Conservation (phyloP, 257 asterid species). For the Fraxinus quadrangulata region DNA sequence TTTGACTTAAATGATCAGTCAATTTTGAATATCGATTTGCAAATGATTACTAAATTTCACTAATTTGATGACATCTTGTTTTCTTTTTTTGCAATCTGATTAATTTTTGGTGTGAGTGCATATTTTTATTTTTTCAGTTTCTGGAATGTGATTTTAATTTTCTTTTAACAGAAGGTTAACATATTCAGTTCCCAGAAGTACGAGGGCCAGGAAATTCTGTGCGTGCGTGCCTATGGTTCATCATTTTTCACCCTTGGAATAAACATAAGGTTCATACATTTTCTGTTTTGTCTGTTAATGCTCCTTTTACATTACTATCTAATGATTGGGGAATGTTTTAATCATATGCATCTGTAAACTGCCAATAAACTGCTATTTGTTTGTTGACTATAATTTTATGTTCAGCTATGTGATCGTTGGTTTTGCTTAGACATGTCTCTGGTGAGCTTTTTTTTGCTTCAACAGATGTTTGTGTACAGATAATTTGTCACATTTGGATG, state of each 20-base stretch:
- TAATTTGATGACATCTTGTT: neutral
- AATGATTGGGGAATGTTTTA: neutral
- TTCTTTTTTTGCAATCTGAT: conserved; percentile 15
- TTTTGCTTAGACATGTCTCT: too few species aligned
- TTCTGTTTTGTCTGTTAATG: neutral
- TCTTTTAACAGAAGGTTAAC: conserved; percentile 47
- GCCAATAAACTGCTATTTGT: neutral
- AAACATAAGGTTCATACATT: conserved; percentile 66
- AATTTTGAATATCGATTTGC: conserved; percentile 2
- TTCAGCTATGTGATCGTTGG: neutral
- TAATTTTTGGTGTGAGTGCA: neutral
- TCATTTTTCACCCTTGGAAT: conserved; percentile 95
- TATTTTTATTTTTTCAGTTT: conserved; percentile 17
- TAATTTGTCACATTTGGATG: conserved; percentile 1
- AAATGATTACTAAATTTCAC: neutral
- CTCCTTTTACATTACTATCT: neutral
- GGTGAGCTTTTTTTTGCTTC: neutral
- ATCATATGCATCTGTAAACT: neutral
- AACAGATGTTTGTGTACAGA: neutral
- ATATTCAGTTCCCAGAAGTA: conserved; percentile 49
- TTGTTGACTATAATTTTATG: neutral
- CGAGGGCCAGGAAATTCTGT: conserved; percentile 74
- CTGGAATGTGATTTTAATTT: conserved; percentile 13
- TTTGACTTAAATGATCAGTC: conserved; percentile 25
- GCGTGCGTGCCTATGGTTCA: conserved; percentile 91